Conservation (phyloP, 768 basidiomycete genomes). For the Lanmaoa rubissima region DNA sequence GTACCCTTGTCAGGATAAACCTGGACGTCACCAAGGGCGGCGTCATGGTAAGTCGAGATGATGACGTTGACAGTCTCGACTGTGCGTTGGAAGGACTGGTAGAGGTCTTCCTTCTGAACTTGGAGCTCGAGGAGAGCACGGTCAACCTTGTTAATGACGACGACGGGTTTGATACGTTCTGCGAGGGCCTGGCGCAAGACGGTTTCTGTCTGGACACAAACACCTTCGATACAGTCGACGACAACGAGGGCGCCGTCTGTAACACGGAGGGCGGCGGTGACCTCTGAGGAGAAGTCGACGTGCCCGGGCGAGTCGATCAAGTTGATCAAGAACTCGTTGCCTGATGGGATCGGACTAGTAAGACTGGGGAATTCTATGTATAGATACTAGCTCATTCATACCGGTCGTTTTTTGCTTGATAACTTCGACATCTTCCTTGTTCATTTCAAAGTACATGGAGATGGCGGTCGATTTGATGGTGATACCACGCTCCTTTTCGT, state of each 20-base stretch:
- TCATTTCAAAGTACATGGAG: conserved; percentile 98
- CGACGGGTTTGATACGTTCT: conserved; percentile 99
- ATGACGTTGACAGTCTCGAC: conserved; percentile 98
- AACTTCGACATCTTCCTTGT: conserved; percentile 79
- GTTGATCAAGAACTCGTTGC: conserved; percentile 98
- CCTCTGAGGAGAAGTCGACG: conserved; percentile 99
- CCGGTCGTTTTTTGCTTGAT: conserved; percentile 96
- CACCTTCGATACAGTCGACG: conserved; percentile 99
- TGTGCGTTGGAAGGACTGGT: conserved; percentile 96
- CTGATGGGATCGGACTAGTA: conserved; percentile 35
- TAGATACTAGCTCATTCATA: conserved; percentile 37
- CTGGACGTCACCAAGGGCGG: conserved; percentile 94
- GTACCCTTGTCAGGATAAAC: conserved; percentile 98
- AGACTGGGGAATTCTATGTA: not conserved
- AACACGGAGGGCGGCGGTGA: conserved; percentile 98
- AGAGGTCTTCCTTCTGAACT: conserved; percentile 94
- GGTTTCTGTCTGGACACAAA: conserved; percentile 99
- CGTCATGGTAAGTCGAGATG: conserved; percentile 95
- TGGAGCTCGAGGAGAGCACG: conserved; percentile 98
- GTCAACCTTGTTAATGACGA: conserved; percentile 99
- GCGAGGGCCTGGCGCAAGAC: conserved; percentile 95
- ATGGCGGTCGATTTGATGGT: conserved; percentile 99
- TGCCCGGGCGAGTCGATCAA: conserved; percentile 99
- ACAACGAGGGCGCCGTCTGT: conserved; percentile 99
- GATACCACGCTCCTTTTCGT: conserved; percentile 99